Evolutionary conservation across 306 rosid species (phyloP).

Genomic region (Gastrolobium bilobum): DNA sequence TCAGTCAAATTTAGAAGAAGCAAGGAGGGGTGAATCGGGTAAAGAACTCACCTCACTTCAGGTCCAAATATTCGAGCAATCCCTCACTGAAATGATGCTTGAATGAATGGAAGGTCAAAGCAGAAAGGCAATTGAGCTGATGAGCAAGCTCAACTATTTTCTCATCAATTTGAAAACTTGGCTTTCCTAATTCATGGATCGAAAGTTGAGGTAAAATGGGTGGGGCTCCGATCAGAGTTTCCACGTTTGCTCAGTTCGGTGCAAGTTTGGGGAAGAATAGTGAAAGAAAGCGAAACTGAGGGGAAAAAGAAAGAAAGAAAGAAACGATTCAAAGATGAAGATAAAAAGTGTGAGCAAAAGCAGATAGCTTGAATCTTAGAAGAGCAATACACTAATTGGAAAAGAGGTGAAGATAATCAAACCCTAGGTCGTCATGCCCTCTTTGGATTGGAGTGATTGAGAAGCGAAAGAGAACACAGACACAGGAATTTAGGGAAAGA

Average conservation of each 20-base stretch:
- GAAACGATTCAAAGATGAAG: background rate
- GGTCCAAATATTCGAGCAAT: background rate
- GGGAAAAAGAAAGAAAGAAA: background rate
- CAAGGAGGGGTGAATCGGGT: background rate
- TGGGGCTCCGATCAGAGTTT: conserved; percentile 8
- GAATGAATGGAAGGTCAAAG: background rate
- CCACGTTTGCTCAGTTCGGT: background rate
- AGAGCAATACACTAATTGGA: background rate
- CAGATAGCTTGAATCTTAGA: background rate
- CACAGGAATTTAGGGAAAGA: background rate
- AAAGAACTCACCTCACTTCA: background rate
- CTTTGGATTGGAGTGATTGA: background rate
- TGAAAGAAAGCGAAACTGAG: background rate
- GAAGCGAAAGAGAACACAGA: background rate
- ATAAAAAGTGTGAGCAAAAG: background rate
- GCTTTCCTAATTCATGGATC: background rate
- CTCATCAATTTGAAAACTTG: conserved; percentile 25
- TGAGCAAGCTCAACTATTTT: background rate
- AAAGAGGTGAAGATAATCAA: background rate
- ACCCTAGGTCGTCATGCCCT: conserved; percentile 12
- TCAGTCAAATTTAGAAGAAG: background rate
- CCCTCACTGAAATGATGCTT: conserved; percentile 2
- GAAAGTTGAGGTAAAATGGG: background rate
- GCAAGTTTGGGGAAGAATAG: background rate
- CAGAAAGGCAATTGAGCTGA: background rate